phyloP scores from a whole-genome alignment of 208 protist genomes.

The Trypanosoma grayi region DNA sequence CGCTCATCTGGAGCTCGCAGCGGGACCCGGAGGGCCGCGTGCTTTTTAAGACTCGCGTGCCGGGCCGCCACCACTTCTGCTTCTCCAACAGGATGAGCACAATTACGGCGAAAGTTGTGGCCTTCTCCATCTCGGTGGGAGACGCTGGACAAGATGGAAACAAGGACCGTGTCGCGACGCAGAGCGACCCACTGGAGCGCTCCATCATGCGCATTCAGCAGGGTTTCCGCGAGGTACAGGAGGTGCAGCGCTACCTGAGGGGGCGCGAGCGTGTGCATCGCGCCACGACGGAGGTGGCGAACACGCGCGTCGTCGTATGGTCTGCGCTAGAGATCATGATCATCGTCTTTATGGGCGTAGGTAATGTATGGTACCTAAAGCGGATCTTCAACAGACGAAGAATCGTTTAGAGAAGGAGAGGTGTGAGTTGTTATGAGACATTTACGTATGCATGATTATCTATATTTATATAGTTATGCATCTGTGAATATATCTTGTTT shows the following conservation, averaged over 20 bases:
- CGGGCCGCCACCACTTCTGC: constrained; percentile 78
- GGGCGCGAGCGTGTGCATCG: constrained; percentile 71
- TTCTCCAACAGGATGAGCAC: constrained; percentile 89
- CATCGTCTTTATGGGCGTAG: constrained; percentile 61
- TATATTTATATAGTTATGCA: not conserved
- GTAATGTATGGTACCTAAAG: constrained; percentile 75
- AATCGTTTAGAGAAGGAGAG: constrained; percentile 30
- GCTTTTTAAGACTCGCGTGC: constrained; percentile 69
- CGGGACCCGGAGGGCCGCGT: constrained; percentile 60
- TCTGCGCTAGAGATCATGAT: constrained; percentile 69
- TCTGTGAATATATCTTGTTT: not conserved
- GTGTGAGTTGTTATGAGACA: not conserved
- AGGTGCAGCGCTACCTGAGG: constrained; percentile 72
- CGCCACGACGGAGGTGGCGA: constrained; percentile 75
- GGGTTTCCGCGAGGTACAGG: constrained; percentile 68
- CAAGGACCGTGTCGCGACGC: not conserved
- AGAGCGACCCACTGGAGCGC: constrained; percentile 47
- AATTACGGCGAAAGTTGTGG: constrained; percentile 74
- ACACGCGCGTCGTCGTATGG: constrained; percentile 80
- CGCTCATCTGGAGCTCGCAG: constrained; percentile 53
- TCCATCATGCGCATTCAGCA: constrained; percentile 62
- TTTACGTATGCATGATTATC: not conserved
- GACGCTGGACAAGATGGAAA: constrained; percentile 9
- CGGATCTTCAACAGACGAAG: constrained; percentile 75
- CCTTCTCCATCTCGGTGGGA: constrained; percentile 65